phyloP scores from a whole-genome alignment of 768 basidiomycete species.

The Phylloporus scabripes region DNA sequence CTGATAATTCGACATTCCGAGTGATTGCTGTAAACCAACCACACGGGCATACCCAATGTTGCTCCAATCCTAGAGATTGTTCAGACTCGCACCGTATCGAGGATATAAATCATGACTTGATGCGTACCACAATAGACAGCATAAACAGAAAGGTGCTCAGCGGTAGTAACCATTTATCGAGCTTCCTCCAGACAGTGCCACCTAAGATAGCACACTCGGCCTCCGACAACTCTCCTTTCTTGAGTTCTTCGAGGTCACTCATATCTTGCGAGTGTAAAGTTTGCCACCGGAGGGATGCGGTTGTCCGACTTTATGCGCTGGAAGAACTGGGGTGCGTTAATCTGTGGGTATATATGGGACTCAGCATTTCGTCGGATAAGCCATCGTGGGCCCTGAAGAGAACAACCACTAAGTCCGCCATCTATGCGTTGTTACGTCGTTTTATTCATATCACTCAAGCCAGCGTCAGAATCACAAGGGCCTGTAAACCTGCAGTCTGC shows the following conservation, averaged over 20 bases:
- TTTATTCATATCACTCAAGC: not conserved
- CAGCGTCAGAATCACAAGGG: not conserved
- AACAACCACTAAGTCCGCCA: not conserved
- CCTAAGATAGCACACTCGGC: conserved; percentile 26
- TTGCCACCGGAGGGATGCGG: not conserved
- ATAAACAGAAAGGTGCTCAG: conserved; percentile 46
- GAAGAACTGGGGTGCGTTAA: not conserved
- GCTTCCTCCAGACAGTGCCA: conserved; percentile 41
- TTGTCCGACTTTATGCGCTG: not conserved
- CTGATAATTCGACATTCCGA: conserved; percentile 32
- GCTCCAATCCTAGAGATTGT: conserved; percentile 27
- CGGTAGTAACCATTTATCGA: conserved; percentile 44
- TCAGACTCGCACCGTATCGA: not conserved
- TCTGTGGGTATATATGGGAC: not conserved
- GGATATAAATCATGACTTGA: conserved; percentile 14
- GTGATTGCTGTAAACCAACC: conserved; percentile 51
- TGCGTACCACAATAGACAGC: conserved; percentile 34
- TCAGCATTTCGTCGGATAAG: not conserved
- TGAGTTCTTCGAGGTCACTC: conserved; percentile 4
- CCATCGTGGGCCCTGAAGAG: not conserved
- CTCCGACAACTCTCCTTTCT: conserved; percentile 4
- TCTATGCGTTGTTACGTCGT: not conserved
- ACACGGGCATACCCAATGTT: conserved; percentile 60
- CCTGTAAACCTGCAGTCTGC: not conserved
- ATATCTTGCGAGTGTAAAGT: not conserved